Conservation (phyloP, 2,329 filamentous ascomycete species). For the Macrophomina pseudophaseolina region DNA sequence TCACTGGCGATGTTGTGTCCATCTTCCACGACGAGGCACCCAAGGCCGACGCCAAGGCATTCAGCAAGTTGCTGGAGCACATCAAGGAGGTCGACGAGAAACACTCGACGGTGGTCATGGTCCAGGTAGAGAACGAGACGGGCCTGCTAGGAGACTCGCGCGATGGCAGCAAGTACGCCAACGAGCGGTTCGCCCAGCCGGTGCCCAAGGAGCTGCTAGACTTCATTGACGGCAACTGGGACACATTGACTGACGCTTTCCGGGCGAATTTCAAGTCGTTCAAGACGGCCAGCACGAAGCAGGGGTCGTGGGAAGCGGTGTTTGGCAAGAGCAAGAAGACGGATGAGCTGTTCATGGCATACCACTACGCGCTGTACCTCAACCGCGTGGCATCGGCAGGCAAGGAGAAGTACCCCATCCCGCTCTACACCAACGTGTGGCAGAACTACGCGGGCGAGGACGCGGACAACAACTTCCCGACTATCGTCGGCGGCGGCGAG, state of each 20-base stretch:
- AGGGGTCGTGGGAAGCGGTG: slow-evolving; percentile 46
- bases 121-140: slow-evolving; percentile 63
- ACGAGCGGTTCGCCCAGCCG: slow-evolving; percentile 47
- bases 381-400: slow-evolving; percentile 49
- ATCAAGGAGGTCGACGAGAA: slow-evolving; percentile 51
- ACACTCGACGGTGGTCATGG: slow-evolving; percentile 60
- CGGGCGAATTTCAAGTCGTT: slow-evolving; percentile 36
- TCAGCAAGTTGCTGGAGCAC: slow-evolving; percentile 46
- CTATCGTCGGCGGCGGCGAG: slow-evolving; percentile 50
- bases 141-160: slow-evolving; percentile 59
- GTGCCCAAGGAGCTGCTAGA: slow-evolving; percentile 46
- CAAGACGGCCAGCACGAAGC: slow-evolving; percentile 29
- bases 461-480: slow-evolving; percentile 40
- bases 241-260: slow-evolving; percentile 33
- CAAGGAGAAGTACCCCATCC: slow-evolving; percentile 48
- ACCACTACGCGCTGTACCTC: slow-evolving; percentile 51
- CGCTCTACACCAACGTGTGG: slow-evolving; percentile 56
- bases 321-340: slow-evolving; percentile 46
- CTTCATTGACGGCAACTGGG: slow-evolving; percentile 32
- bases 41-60: slow-evolving; percentile 48
- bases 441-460: slow-evolving; percentile 48
- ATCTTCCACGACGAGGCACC: slow-evolving; percentile 45
- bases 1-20: slow-evolving; percentile 42
- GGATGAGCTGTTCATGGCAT: slow-evolving; percentile 57
- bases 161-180: slow-evolving; percentile 51